Base-by-base conservation (phyloP, 176 grass and related monocot genomes). In the Eragrostis curvula region DNA sequence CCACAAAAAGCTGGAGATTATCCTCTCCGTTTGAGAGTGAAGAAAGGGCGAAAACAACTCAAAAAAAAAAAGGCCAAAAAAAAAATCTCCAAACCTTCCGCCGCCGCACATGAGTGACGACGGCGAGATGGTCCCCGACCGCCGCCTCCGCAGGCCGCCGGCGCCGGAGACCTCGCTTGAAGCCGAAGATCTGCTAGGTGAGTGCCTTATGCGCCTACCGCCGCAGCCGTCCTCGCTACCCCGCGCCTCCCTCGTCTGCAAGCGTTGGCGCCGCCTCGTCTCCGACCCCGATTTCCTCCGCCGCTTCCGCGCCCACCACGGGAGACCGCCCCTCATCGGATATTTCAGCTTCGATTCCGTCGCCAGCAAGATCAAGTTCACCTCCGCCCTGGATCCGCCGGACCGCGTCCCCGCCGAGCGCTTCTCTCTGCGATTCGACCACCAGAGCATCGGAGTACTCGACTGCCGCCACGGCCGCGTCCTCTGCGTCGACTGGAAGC, bases 401-500 rank as follows among this genome's bases (percentile, higher is more conserved):
- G 81, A 84, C 2, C 36, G 47, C 3, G 12, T 75, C 39, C 71
- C 71, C 39, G 0, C 11, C 32, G 20, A 7, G 8, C 60, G 81
- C 39, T 29, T 84, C 81, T 32, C 47, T 4, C 1, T 75, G 71
- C 61, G 71, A 47, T 48, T 68, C 12, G 21, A 61, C 21, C 53
- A 60, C 17, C 32, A 23, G 1, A 17, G 41, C 60, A 65, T 11
- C 58, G 6, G 13, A 3, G 16, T 83, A 14, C 32, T 67, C 17
- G 71, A 71, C 60, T 83, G 71, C 71, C 81, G 71, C 36, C 71
- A 83, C 8, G 81, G 71, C 61, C 71, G 48, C 23, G 61, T 65
- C 23, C 61, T 75, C 5, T 8, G 30, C 48, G 11, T 56, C 36
- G 32, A 66, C 48, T 39, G 4, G 7, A 1, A 55, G 7, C 10